Base-by-base conservation (phyloP, 1,284 basidiomycete species). In the Microbotryum silenes-acaulis region DNA sequence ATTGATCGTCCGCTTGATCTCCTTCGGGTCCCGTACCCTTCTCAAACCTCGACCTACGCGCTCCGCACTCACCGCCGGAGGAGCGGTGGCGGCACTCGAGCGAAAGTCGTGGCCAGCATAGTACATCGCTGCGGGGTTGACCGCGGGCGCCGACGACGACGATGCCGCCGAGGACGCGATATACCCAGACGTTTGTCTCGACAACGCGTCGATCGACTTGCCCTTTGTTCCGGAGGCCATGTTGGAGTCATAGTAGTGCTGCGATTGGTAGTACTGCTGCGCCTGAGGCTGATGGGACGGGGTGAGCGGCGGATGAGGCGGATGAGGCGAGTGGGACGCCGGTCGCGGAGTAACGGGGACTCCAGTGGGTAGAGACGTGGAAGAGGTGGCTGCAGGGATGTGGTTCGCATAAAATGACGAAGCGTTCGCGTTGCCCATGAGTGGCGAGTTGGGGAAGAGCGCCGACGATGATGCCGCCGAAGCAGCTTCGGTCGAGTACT, bases 1-100 rank as follows among this genome's bases (percentile, higher is more conserved):
- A 73, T 86, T 85, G 67, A 85, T 77, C 63, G 82, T 81, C 62
- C 88, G 86, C 59, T 83, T 80, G 45, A 90, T 76, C 74, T 90
- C 88, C 67, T 83, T 81, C 60, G 76, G 78, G 68, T 85, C 84
- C 64, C 85, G 81, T 14, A 89, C 81, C 60, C 85, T 80, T 70
- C 83, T 81, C 71, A 90, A 84, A 29, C 47, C 49, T 42, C 42
- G 31, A 23, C 53, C 44, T 4, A 42, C 37, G 12, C 37, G 37
- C 12, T 42, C 37, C 16, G 14, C 37, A 42, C 37, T 42, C 14
- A 20, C 14, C 25, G 37, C 53, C 42, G 37, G 53, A 42, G 37
- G 42, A 25, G 42, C 29, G 21, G 23, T 29, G 21, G 21, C 23
- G 6, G 49, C 14, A 31, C 23, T 12, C 37, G 53, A 23, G 53